These are phyloP conservation scores for Magnusiomyces clavatus DNA, from an alignment of 1,139 yeast species.

Conservation along the genomic window DNA sequence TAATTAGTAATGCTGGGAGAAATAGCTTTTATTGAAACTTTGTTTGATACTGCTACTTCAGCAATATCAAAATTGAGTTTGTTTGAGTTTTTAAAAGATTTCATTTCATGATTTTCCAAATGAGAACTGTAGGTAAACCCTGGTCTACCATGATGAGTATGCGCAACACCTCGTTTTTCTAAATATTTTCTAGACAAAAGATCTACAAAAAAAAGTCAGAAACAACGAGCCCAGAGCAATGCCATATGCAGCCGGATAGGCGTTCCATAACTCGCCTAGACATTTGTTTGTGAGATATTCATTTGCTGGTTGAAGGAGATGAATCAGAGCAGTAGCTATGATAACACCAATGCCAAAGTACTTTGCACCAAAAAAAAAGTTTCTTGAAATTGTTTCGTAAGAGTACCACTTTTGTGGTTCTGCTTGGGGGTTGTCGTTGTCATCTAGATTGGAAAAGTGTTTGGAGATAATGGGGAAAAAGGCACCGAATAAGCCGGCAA, in stretches of 20 bases:
- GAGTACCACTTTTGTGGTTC: slow-evolving; percentile 47
- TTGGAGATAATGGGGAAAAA: slow-evolving; percentile 33
- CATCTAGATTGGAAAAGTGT: slow-evolving; percentile 4
- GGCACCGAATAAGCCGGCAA: slow-evolving; percentile 49
- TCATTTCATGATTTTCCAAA: neutral
- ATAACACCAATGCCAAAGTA: slow-evolving; percentile 76
- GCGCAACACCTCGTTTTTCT: slow-evolving; percentile 19
- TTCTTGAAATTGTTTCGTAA: slow-evolving; percentile 27
- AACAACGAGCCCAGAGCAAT: slow-evolving; percentile 8
- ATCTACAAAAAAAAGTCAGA: slow-evolving; percentile 18
- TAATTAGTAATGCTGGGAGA: too few relatives aligned
- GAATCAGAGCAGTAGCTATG: slow-evolving; percentile 71
- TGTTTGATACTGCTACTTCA: too few relatives aligned
- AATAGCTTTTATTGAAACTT: too few relatives aligned
- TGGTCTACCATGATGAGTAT: slow-evolving; percentile 26
- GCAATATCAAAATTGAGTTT: too few relatives aligned
- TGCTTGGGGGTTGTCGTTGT: slow-evolving; percentile 31
- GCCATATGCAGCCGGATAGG: slow-evolving; percentile 9
- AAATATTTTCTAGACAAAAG: slow-evolving; percentile 24
- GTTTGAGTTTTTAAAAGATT: too few relatives aligned
- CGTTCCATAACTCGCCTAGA: slow-evolving; percentile 9
- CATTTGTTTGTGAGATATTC: slow-evolving; percentile 6
- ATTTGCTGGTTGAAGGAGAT: slow-evolving; percentile 41
- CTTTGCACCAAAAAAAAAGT: slow-evolving; percentile 43
- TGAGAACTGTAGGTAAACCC: slow-evolving; percentile 14